phyloP scores from a whole-genome alignment of 176 grass and related monocot species.

The Puccinellia tenuiflora region DNA sequence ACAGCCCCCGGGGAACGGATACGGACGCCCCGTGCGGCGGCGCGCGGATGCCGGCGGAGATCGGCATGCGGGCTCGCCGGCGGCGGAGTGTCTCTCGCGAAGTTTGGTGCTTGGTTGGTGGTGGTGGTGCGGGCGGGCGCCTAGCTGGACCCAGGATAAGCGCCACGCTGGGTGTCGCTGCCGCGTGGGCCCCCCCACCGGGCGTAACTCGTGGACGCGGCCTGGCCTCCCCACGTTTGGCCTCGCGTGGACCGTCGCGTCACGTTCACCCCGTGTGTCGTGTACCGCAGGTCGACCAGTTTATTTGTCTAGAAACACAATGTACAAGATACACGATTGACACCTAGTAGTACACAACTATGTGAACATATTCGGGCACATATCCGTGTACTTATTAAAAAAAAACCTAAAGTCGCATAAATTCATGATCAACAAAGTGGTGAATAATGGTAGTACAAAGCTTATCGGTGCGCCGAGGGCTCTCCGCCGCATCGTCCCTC shows the following conservation, averaged over 20 bases:
- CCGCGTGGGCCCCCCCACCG: background rate
- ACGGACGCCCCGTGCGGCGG: background rate
- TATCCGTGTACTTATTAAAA: no score
- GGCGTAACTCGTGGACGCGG: background rate
- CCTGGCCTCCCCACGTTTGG: background rate
- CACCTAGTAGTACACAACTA: no score
- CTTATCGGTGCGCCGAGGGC: no score
- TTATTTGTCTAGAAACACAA: no score
- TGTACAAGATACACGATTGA: no score
- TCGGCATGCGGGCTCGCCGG: conserved; percentile 27
- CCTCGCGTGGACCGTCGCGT: background rate
- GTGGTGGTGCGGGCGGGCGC: background rate
- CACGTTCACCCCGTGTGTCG: background rate
- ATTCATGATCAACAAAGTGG: no score
- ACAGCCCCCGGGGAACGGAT: background rate
- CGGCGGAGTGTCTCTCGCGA: background rate
- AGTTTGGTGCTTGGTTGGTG: background rate
- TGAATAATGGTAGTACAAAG: no score
- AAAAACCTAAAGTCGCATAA: no score
- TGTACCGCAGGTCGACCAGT: no score
- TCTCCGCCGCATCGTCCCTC: no score
- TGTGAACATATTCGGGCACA: no score
- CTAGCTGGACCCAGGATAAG: conserved; percentile 15
- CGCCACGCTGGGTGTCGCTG: background rate
- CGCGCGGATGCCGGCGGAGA: background rate